A percentile compares a stretch with the other conserved stretches of the same genome.
Conservation (phyloP, 75 land plant genomes). For the Larix kaempferi region DNA sequence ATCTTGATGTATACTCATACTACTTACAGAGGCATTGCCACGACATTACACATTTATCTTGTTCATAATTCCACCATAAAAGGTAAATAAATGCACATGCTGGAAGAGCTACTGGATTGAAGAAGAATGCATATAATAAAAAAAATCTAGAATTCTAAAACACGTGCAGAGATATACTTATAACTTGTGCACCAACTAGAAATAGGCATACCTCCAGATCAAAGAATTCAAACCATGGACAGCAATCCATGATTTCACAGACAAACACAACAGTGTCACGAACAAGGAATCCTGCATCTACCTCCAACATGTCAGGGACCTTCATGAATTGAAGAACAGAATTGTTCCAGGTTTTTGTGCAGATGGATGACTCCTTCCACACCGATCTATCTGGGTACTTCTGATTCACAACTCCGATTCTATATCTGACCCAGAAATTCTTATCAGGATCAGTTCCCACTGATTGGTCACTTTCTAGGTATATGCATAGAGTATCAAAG, state of each 20-base stretch:
- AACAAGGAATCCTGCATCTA: slow-evolving; percentile 89
- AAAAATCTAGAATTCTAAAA: too few species aligned
- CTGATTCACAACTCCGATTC: slow-evolving; percentile 94
- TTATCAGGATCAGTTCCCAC: slow-evolving; percentile 82
- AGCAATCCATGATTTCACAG: slow-evolving; percentile 96
- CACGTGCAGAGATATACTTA: too few species aligned
- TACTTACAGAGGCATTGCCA: too few species aligned
- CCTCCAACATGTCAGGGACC: slow-evolving; percentile 93
- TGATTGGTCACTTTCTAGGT: slow-evolving; percentile 96
- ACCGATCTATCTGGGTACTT: slow-evolving; percentile 84
- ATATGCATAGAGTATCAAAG: slow-evolving; percentile 96
- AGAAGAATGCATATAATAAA: too few species aligned
- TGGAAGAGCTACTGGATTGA: too few species aligned
- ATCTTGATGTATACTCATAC: too few species aligned
- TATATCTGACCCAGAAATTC: slow-evolving; percentile 95
- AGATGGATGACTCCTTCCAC: slow-evolving; percentile 96
- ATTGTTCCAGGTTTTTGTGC: slow-evolving; percentile 99
- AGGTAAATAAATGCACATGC: too few species aligned
- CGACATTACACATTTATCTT: too few species aligned
- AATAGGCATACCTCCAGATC: slow-evolving; percentile 83
- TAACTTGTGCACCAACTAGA: too few species aligned
- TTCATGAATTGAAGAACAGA: slow-evolving; percentile 99
- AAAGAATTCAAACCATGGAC: slow-evolving; percentile 99
- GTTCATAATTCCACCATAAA: too few species aligned
- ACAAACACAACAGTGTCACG: slow-evolving; percentile 93